Evolutionary conservation across 108 stramenopile genomes (phyloP).

Genomic region (Nitzschia sp.): DNA sequence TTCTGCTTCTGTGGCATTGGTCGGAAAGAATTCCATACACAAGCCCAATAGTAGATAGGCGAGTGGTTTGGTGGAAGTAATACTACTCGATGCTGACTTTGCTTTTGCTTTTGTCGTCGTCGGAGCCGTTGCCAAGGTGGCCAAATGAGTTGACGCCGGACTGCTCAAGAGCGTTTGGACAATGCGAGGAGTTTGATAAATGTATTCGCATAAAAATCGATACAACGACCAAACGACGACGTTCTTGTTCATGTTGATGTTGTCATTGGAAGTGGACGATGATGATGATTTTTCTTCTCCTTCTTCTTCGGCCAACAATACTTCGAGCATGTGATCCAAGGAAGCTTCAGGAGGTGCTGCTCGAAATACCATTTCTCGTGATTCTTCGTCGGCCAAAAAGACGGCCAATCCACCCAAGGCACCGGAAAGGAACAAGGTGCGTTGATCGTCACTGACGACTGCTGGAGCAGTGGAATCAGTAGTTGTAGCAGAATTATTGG

Average conservation of each 20-base stretch:
- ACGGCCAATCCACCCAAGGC: slow-evolving; percentile 62
- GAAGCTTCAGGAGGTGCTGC: slow-evolving; percentile 19
- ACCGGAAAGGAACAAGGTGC: slow-evolving; percentile 42
- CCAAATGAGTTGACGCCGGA: slow-evolving; percentile 27
- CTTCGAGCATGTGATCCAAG: slow-evolving; percentile 34
- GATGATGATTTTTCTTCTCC: too few species aligned
- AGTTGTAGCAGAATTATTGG: not conserved
- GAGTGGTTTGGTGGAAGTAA: slow-evolving; percentile 6
- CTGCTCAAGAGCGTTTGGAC: slow-evolving; percentile 50
- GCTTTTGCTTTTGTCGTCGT: too few species aligned
- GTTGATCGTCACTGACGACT: slow-evolving; percentile 4
- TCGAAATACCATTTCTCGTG: slow-evolving; percentile 64
- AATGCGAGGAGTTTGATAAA: slow-evolving; percentile 54
- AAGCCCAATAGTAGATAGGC: slow-evolving; percentile 67
- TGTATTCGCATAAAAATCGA: slow-evolving; percentile 65
- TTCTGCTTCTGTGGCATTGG: slow-evolving; percentile 25
- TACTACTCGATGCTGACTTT: too few species aligned
- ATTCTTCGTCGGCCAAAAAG: slow-evolving; percentile 58
- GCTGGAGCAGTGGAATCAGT: not conserved
- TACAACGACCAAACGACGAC: slow-evolving; percentile 29
- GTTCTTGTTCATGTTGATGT: not conserved
- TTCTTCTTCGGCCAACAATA: slow-evolving; percentile 14
- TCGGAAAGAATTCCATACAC: slow-evolving; percentile 57
- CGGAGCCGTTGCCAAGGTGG: slow-evolving; percentile 15
- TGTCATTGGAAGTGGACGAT: not conserved